A percentile compares a stretch with the other conserved stretches of the same genome.
These are phyloP conservation scores for Talaromyces nanjingensis DNA, from an alignment of 495 filamentous ascomycete species.

Conservation along the genomic window DNA sequence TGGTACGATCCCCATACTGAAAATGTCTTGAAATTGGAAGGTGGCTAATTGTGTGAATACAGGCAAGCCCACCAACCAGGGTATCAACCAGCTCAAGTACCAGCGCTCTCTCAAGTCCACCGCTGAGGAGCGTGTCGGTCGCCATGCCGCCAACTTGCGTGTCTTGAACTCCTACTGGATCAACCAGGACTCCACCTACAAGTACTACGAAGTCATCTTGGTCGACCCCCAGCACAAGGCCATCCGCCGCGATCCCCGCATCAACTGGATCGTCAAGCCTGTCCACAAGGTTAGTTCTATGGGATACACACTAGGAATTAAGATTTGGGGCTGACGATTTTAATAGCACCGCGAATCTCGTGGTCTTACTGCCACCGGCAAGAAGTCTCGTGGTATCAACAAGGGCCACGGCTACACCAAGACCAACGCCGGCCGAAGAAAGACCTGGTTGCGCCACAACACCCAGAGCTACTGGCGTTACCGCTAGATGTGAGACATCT, in stretches of 20 bases:
- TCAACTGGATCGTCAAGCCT: conserved; percentile 99
- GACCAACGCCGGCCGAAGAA: conserved; percentile 86
- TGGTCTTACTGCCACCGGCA: conserved; percentile 95
- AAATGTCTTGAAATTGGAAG: background rate
- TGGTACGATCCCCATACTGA: conserved; percentile 49
- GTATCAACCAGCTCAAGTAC: conserved; percentile 99
- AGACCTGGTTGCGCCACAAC: conserved; percentile 99
- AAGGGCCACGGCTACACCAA: conserved; percentile 99
- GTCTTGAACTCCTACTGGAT: conserved; percentile 99
- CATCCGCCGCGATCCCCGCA: conserved; percentile 95
- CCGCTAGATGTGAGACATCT: conserved; percentile 40
- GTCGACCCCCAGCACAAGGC: conserved; percentile 99
- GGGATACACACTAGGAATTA: too few species aligned
- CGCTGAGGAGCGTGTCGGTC: conserved; percentile 98
- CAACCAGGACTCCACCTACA: conserved; percentile 99
- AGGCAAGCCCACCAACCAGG: conserved; percentile 99
- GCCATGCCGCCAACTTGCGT: conserved; percentile 95
- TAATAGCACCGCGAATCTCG: conserved; percentile 85
- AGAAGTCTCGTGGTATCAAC: conserved; percentile 98
- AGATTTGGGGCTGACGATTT: conserved; percentile 12
- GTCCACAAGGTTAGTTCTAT: conserved; percentile 74
- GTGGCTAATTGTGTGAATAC: conserved; percentile 20
- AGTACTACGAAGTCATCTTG: conserved; percentile 99
- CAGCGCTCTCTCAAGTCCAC: conserved; percentile 96
- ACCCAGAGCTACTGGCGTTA: conserved; percentile 93